Base-by-base conservation (phyloP, 148 eudicot genomes). In the Tetragonia tetragonoides region DNA sequence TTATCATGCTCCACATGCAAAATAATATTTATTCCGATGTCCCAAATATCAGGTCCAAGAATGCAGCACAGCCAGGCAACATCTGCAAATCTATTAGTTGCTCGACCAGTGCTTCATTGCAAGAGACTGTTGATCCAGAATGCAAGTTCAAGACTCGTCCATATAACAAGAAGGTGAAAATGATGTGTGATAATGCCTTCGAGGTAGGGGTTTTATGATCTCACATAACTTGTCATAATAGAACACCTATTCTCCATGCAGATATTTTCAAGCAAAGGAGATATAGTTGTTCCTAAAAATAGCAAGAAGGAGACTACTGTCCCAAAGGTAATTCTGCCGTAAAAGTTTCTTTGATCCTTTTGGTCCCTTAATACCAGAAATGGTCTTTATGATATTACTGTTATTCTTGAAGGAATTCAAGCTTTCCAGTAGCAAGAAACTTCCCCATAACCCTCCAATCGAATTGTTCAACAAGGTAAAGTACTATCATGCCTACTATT, bases 381-480 rank as follows among this genome's bases (percentile, higher is more conserved):
- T 0, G 0, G 14, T 63, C 23, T 34, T 51, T 56, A 44, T 67
- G 10, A 79, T 66, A 14, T 73, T 66, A 18, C 64, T 82, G 60
- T 70, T 61, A 74, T 66, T 20, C 46, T 59, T 47, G 10, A 83
- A 92, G 97, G 90, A 88, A 75, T 77, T 68, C 60, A 84, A 87
- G 82, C 75, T 70, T 72, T 65, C 81, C 49, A 77, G 23, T 72
- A 66, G 66, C 67, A 78, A 84, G 72, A 82, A 77, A 28, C 34
- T 64, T 40, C 56, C 76, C 10, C 80, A 75, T 60, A 72, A 66
- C 78, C 92, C 90, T 39, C 91, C 91, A 47, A 75, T 28, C 51
- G 92, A 91, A 74, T 63, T 88, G 75, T 89, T 89, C 82, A 83
- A 76, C 23, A 85, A 89, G 93, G 96, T 93, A 86, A 61, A 66